Evolutionary conservation across 352 stramenopile species (phyloP), one percentile per base, ranked within the genome.

Genomic region (Phytophthora podocarpi): DNA sequence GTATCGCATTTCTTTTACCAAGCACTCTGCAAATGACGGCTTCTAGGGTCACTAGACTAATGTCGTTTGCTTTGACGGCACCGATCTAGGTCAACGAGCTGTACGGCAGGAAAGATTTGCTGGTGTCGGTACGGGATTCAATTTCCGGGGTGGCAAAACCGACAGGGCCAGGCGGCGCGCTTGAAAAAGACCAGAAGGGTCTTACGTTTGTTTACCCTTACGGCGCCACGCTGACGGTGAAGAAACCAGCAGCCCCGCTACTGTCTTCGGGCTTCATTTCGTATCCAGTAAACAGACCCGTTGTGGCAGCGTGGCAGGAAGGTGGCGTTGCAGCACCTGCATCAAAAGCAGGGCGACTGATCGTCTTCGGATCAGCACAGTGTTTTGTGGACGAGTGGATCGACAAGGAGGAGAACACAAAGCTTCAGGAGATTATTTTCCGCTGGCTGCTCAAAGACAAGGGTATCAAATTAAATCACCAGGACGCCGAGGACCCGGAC

Each of bases 171-270:
- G 53, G 65, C 42, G 15, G 42, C 5, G 36, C 69, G 15, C 47
- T 85, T 5, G 82, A 94, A 59, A 96, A 95, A 39, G 85, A 92
- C 41, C 87, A 96, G 37, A 90, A 85, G 36, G 89, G 91, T 0
- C 76, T 98, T 3, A 85, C 89, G 16, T 98, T 99, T 61, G 95
- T 98, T 21, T 98, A 98, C 53, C 95, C 95, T 8, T 98, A 98
- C 59, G 96, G 95, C 34, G 88, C 90, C 1, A 98, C 96, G 5
- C 60, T 99, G 27, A 97, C 86, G 50, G 93, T 98, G 27, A 94
- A 98, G 67, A 89, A 94, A 26, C 95, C 93, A 11, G 76, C 87
- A 27, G 81, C 91, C 3, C 72, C 89, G 15, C 70, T 97, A 11
- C 49, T 95, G n/a, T 97, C 90, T 11, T 97, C 88, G 0, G 96